Percentiles rank a stretch among this genome's conserved stretches.
Evolutionary conservation across 2,329 filamentous ascomycete species (phyloP).

Genomic region (Paraconiothyrium brasiliense): DNA sequence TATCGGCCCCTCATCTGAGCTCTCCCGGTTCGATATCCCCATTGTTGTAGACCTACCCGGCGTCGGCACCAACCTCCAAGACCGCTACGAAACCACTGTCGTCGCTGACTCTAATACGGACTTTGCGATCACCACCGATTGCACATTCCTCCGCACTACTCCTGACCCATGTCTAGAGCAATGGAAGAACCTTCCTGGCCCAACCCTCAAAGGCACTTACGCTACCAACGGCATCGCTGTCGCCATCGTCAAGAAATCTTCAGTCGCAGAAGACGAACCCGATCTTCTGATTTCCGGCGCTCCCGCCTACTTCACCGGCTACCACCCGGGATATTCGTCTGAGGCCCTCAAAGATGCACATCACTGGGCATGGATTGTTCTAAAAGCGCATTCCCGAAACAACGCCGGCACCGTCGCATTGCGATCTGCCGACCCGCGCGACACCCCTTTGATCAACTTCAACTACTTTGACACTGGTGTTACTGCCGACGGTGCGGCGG

Average conservation of each 20-base stretch:
- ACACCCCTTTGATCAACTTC: constrained; percentile 64
- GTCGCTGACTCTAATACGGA: constrained; percentile 30
- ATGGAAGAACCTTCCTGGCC: constrained; percentile 48
- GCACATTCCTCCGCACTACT: constrained; percentile 48
- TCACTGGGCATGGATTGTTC: constrained; percentile 60
- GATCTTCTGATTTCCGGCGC: constrained; percentile 66
- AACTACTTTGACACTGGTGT: constrained; percentile 55
- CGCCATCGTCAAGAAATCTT: constrained; percentile 52
- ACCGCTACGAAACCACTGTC: constrained; percentile 61
- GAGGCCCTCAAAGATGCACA: constrained; percentile 55
- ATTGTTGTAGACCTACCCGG: constrained; percentile 64
- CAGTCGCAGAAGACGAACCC: constrained; percentile 53
- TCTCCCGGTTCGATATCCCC: constrained; percentile 61
- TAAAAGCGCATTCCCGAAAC: constrained; percentile 72
- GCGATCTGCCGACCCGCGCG: constrained; percentile 67
- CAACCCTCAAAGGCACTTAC: constrained; percentile 54
- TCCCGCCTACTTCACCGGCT: constrained; percentile 62
- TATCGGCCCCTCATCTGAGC: constrained; percentile 63
- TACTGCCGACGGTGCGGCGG: constrained; percentile 66
- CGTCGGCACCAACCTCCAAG: constrained; percentile 70
- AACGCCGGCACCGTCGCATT: constrained; percentile 68
- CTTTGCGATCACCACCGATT: constrained; percentile 45
- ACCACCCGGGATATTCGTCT: constrained; percentile 63
- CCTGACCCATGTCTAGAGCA: constrained; percentile 57
- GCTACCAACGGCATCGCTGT: constrained; percentile 63